Evolutionary conservation across 1,284 basidiomycete genomes (phyloP).

Genomic region (Vanrija sp.): DNA sequence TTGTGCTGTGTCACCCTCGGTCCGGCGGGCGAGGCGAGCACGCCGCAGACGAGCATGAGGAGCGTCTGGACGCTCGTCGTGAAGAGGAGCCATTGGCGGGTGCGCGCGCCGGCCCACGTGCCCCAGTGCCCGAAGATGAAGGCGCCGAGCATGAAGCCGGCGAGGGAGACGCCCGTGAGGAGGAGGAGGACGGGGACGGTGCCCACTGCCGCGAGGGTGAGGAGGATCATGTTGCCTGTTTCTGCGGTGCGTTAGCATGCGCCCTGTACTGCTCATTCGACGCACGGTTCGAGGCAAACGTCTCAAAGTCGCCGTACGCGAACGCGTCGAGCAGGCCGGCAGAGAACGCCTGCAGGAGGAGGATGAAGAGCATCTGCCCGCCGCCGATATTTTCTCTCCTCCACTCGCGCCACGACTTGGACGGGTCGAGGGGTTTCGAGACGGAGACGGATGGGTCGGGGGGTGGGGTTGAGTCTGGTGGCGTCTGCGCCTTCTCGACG

Average conservation of each 20-base stretch:
- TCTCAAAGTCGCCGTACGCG: slow-evolving; percentile 39
- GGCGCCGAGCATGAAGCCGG: slow-evolving; percentile 27
- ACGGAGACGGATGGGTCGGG: background rate
- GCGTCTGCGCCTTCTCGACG: background rate
- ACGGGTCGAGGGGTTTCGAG: background rate
- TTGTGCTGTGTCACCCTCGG: slow-evolving; percentile 17
- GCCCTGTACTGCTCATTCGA: background rate
- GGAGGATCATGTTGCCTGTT: slow-evolving; percentile 44
- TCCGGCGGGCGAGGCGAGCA: slow-evolving; percentile 27
- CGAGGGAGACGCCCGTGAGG: slow-evolving; percentile 35
- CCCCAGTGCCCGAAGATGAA: slow-evolving; percentile 36
- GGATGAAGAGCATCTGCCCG: slow-evolving; percentile 13
- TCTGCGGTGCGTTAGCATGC: slow-evolving; percentile 12
- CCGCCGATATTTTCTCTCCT: background rate
- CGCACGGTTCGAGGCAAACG: slow-evolving; percentile 43
- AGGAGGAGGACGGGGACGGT: slow-evolving; percentile 21
- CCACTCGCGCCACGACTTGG: background rate
- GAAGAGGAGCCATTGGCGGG: slow-evolving; percentile 28
- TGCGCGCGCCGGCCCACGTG: slow-evolving; percentile 17
- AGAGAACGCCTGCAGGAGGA: slow-evolving; percentile 33
- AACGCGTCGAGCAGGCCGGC: slow-evolving; percentile 39
- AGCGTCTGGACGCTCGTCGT: slow-evolving; percentile 24
- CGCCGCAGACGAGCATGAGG: slow-evolving; percentile 20
- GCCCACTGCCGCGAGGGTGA: slow-evolving; percentile 34
- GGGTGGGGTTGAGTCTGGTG: background rate